phyloP scores from a whole-genome alignment of 2,329 filamentous ascomycete genomes.

The Phialophora macrospora region DNA sequence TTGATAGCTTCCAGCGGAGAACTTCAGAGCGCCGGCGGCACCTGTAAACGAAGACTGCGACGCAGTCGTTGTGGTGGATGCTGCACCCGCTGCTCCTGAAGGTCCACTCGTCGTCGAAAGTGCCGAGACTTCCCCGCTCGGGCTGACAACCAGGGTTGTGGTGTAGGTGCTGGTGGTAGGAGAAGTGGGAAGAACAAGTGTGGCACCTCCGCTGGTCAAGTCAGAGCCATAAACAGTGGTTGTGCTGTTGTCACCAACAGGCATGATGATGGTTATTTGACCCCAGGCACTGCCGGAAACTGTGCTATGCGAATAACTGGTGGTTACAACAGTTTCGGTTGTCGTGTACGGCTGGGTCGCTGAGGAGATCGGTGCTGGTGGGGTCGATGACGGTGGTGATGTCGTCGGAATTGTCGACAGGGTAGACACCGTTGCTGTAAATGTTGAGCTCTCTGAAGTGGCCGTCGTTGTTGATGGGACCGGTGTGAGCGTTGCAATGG shows the following conservation, averaged over 20 bases:
- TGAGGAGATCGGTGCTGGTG: conserved; percentile 8
- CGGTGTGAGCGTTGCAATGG: neutral
- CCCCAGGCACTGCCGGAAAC: conserved; percentile 13
- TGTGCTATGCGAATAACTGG: conserved; percentile 23
- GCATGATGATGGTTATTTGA: conserved; percentile 30
- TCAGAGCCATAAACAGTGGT: conserved; percentile 33
- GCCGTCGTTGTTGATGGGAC: neutral
- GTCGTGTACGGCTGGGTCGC: conserved; percentile 16
- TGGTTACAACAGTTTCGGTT: conserved; percentile 21
- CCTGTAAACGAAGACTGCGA: conserved; percentile 21
- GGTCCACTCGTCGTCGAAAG: neutral
- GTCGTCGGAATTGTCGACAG: neutral
- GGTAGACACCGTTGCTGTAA: neutral
- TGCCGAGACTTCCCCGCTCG: conserved; percentile 3
- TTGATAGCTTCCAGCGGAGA: neutral
- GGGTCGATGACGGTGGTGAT: neutral
- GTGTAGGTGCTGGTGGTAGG: conserved; percentile 20
- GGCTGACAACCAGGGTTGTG: conserved; percentile 23
- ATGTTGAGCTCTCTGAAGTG: neutral
- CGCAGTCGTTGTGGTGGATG: neutral
- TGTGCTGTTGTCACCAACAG: conserved; percentile 26
- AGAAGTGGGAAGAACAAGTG: conserved; percentile 28
- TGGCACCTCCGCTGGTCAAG: conserved; percentile 24
- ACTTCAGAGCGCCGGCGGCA: conserved; percentile 12
- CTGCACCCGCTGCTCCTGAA: neutral